Evolutionary conservation across 2,329 filamentous ascomycete species (phyloP).

Genomic region (Botryotinia globosa): DNA sequence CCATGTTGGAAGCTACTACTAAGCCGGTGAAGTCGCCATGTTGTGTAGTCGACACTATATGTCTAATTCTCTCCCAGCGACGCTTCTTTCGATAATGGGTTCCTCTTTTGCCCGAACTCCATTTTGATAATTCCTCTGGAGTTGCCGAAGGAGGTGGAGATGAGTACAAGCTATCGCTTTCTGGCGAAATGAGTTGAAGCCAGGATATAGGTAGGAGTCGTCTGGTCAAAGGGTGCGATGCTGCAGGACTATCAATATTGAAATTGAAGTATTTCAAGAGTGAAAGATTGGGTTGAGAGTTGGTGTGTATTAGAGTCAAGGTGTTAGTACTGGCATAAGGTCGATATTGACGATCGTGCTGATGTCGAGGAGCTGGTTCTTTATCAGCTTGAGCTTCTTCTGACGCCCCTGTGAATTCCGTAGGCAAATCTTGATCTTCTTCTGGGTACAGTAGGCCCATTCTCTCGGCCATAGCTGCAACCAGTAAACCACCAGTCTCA

Average conservation of each 20-base stretch:
- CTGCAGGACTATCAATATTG: slow-evolving; percentile 58
- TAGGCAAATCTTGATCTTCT: slow-evolving; percentile 21
- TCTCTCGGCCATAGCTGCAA: slow-evolving; percentile 67
- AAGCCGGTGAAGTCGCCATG: slow-evolving; percentile 79
- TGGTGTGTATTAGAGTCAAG: slow-evolving; percentile 75
- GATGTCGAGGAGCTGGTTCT: slow-evolving; percentile 15
- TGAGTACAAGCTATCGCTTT: slow-evolving; percentile 69
- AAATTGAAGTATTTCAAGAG: slow-evolving; percentile 88
- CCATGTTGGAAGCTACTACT: slow-evolving; percentile 78
- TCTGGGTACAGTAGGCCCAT: slow-evolving; percentile 61
- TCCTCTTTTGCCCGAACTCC: slow-evolving; percentile 80
- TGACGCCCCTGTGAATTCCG: slow-evolving; percentile 13
- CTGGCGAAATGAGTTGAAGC: slow-evolving; percentile 82
- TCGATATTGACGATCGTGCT: slow-evolving; percentile 21
- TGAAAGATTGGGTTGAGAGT: slow-evolving; percentile 82
- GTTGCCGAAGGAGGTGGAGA: slow-evolving; percentile 59
- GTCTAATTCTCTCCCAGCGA: slow-evolving; percentile 70
- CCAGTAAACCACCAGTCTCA: slow-evolving; percentile 66
- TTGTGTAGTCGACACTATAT: slow-evolving; percentile 71
- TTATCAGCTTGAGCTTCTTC: slow-evolving; percentile 11
- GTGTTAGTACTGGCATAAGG: slow-evolving; percentile 54
- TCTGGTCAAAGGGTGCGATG: slow-evolving; percentile 70
- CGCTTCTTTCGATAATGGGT: slow-evolving; percentile 87
- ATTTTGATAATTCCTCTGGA: slow-evolving; percentile 59
- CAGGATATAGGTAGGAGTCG: slow-evolving; percentile 84